A percentile compares a stretch with the other conserved stretches of the same genome.
Conservation (phyloP, 2,329 filamentous ascomycete genomes). For the Lecanosticta acicola region DNA sequence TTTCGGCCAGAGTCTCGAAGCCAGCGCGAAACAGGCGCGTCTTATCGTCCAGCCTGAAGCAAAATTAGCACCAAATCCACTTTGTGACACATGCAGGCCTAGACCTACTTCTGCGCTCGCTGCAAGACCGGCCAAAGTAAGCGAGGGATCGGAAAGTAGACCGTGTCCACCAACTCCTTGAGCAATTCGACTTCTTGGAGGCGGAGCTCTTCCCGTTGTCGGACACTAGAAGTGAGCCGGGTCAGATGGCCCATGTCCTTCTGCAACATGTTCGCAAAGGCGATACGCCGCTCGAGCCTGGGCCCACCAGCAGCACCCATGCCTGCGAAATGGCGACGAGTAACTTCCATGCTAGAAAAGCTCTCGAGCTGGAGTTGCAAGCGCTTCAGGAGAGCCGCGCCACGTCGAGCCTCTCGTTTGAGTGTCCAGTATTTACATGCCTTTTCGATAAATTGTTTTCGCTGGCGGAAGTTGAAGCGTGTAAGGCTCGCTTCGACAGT, state of each 20-base stretch:
- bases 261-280: constrained; percentile 73
- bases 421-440: constrained; percentile 97
- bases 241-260: constrained; percentile 73
- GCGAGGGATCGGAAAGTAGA: constrained; percentile 84
- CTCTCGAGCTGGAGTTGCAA: constrained; percentile 92
- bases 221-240: constrained; percentile 62
- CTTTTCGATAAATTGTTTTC: constrained; percentile 88
- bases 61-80: constrained; percentile 38
- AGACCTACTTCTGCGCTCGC: constrained; percentile 73
- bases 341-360: constrained; percentile 96
- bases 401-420: constrained; percentile 86
- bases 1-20: constrained; percentile 48
- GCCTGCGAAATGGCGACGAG: constrained; percentile 86
- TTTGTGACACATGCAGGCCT: no score
- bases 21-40: constrained; percentile 49
- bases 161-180: constrained; percentile 72
- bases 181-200: constrained; percentile 71
- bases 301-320: constrained; percentile 83
- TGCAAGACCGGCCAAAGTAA: constrained; percentile 73
- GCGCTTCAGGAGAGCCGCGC: constrained; percentile 85
- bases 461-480: constrained; percentile 76
- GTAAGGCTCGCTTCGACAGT: constrained; percentile 77
- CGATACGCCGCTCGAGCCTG: constrained; percentile 73
- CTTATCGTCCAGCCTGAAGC: constrained; percentile 55
- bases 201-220: constrained; percentile 71